Evolutionary conservation across 306 rosid genomes (phyloP), one percentile per base, ranked within the genome.

Genomic region (Nissolia schottii): DNA sequence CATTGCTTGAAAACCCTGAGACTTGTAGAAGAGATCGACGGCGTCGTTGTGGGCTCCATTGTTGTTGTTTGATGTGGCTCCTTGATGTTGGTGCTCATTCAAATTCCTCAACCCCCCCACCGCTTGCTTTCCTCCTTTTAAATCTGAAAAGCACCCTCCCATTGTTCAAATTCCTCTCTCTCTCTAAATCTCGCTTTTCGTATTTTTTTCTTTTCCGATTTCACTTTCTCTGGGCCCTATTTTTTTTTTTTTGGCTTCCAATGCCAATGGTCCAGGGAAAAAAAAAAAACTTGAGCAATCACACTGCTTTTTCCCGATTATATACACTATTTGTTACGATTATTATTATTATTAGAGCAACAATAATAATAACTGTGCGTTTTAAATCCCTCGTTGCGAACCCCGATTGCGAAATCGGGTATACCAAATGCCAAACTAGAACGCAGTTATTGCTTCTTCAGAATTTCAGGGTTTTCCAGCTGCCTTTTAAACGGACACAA

Each of bases 121-220:
- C 0, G 82, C 96, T 2, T 82, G 79, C 58, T 78, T 80, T 2
- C 90, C 97, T 20, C 94, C 97, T 16, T 73, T 35, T 38, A 77
- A 23, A 48, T 92, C 97, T 1, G 97, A 89, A n/a, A 73, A 76
- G 29, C 97, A 91, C 3, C 83, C 82, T 40, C 97, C 97, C 92
- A 91, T 70, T 55, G n/a, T 20, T 16, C 14, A 29, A 32, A 34
- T 0, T 22, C 27, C 22, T 24, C 15, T 15, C 51, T 41, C 43
- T 70, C 37, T 67, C n/a, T n/a, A n/a, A n/a, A n/a, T 67, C 27
- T 64, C 0, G 5, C 38, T 32, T 1, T 32, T n/a, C n/a, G n/a
- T n/a, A n/a, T 32, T 32, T 5, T 11, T 9, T 37, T 9, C 43
- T 6, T 6, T 8, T 8, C 43, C 8, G 0, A 1, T 8, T 37